Evolutionary conservation across 2,329 filamentous ascomycete species (phyloP), one percentile per base, ranked within the genome.

Genomic region (Aspergillus piperis): DNA sequence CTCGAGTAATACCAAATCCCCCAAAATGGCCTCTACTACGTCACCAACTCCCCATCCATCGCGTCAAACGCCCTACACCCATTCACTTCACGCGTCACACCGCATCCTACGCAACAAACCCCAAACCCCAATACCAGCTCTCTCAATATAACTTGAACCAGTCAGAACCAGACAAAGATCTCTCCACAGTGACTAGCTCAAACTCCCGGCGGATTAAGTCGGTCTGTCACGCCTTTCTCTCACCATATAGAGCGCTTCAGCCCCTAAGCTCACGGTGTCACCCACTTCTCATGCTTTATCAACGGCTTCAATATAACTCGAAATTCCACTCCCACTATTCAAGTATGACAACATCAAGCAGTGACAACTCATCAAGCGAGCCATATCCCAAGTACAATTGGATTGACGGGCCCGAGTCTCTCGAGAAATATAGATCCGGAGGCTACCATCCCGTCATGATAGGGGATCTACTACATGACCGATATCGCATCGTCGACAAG

Each of bases 401-500:
- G 68, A 66, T 71, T 11, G 66, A 74, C 58, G 66, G 66, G 17
- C 66, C 62, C 3, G 70, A 74, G 39, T n/a, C 50, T n/a, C 69
- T 72, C 30, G 66, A 70, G 61, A 65, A 64, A 25, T 73, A 75
- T 38, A 25, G 48, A 8, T 66, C 66, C 8, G 66, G 72, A 0
- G 71, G 70, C 8, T 74, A 73, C 62, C 70, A 74, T 61, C 71
- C 72, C 13, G 59, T 73, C 32, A 68, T 69, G 62, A 67, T 75
- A 42, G 70, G 71, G 1, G 69, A 73, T 17, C 27, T 68, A 1
- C 64, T 71, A 3, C 60, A 68, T 27, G 58, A 64, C 32, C 54
- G 73, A 13, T 79, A 79, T 57, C 68, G 67, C 27, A 68, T 79
- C 25, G 67, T 78, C 1, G 74, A 76, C n/a, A 79, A 80, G 62